Evolutionary conservation across 2,329 filamentous ascomycete species (phyloP).

Genomic region (Plenodomus tracheiphilus): DNA sequence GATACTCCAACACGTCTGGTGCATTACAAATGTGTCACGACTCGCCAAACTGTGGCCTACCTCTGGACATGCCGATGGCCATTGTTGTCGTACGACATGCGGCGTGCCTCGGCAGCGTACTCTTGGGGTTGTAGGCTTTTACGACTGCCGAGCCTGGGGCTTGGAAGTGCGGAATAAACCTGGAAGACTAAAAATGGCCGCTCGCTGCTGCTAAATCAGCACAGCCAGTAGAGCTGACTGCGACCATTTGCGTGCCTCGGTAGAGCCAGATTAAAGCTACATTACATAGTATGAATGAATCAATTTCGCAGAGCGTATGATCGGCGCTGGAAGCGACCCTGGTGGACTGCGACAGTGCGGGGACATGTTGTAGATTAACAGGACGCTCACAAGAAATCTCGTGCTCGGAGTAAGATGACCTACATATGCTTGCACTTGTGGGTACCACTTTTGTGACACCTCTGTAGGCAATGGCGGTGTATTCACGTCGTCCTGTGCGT

Average conservation of each 20-base stretch:
- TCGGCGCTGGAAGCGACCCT: no score
- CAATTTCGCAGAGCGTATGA: no score
- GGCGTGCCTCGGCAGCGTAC: slow-evolving; percentile 10
- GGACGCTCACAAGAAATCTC: no score
- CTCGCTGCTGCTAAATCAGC: background rate
- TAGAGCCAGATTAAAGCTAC: background rate
- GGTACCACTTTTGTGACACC: no score
- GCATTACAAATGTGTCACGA: background rate
- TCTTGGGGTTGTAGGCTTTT: no score
- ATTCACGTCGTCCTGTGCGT: no score
- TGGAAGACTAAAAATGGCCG: background rate
- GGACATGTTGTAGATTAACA: no score
- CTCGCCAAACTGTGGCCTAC: background rate
- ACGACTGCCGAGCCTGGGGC: background rate
- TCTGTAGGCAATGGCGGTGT: no score
- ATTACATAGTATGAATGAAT: no score
- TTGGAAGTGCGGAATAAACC: background rate
- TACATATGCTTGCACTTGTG: no score
- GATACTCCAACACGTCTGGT: background rate
- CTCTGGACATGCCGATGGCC: background rate
- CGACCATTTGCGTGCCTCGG: background rate
- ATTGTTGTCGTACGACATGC: slow-evolving; percentile 1
- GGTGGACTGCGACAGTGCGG: no score
- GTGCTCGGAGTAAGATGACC: no score
- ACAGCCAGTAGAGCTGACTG: background rate